Evolutionary conservation across 1,284 basidiomycete genomes (phyloP).

Genomic region (Cutaneotrichosporon cutaneum): DNA sequence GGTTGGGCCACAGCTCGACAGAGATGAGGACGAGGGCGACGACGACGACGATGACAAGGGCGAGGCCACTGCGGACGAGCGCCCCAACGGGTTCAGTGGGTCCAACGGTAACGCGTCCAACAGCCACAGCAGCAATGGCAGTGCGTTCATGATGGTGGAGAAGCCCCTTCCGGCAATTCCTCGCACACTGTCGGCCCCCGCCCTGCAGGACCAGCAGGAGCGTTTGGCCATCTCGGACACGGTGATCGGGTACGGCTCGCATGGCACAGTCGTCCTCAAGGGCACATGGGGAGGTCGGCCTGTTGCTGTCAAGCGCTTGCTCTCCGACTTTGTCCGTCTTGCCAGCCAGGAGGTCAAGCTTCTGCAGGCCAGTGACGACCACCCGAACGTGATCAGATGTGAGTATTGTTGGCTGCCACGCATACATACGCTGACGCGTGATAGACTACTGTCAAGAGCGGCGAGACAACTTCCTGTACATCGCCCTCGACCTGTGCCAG

Average conservation of each 20-base stretch:
- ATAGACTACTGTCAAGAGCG: constrained; percentile 90
- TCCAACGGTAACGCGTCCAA: not conserved
- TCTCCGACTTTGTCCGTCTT: constrained; percentile 92
- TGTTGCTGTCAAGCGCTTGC: constrained; percentile 92
- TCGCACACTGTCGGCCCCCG: constrained; percentile 36
- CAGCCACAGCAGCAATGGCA: not conserved
- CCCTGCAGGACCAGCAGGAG: constrained; percentile 45
- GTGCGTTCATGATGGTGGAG: constrained; percentile 29
- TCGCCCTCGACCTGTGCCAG: constrained; percentile 94
- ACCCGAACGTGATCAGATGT: constrained; percentile 93
- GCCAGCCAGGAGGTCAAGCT: constrained; percentile 92
- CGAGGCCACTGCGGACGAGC: constrained; percentile 20
- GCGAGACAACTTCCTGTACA: constrained; percentile 90
- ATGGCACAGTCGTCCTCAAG: constrained; percentile 91
- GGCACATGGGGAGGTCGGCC: constrained; percentile 93
- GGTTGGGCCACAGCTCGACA: constrained; percentile 52
- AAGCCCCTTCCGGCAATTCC: constrained; percentile 47
- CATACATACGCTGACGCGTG: constrained; percentile 5
- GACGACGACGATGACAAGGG: constrained; percentile 41
- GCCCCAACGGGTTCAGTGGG: constrained; percentile 3
- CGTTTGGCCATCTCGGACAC: constrained; percentile 68
- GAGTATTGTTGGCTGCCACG: no score
- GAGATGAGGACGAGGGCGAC: constrained; percentile 57
- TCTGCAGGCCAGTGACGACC: constrained; percentile 93
- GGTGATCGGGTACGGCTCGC: constrained; percentile 86